These are phyloP conservation scores for Mycena olivaceomarginata DNA, from an alignment of 768 basidiomycete species.

Conservation along the genomic window DNA sequence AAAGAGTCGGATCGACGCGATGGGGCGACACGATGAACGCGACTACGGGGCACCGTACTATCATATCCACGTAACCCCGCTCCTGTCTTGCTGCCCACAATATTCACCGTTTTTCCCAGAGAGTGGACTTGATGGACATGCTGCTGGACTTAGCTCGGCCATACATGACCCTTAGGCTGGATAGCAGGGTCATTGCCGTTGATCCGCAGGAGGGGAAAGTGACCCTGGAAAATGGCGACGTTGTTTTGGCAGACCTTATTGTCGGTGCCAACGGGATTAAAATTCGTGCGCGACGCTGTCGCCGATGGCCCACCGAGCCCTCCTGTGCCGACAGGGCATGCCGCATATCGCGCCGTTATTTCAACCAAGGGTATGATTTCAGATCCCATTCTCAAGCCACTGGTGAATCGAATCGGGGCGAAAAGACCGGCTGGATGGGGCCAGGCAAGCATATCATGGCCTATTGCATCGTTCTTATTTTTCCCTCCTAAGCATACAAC, in stretches of 20 bases:
- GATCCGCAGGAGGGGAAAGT: background rate
- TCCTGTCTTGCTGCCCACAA: background rate
- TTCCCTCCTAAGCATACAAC: background rate
- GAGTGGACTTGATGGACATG: background rate
- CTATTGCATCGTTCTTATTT: background rate
- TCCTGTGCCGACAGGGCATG: background rate
- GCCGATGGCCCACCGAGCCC: background rate
- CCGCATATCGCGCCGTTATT: background rate
- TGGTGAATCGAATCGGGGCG: background rate
- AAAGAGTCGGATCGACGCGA: background rate
- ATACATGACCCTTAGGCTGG: background rate
- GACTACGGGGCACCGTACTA: background rate
- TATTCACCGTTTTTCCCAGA: background rate
- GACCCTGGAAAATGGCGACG: background rate
- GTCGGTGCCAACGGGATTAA: background rate
- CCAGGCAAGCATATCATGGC: background rate
- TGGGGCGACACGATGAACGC: background rate
- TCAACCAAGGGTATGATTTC: background rate
- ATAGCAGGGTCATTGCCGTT: background rate
- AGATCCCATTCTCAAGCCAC: background rate
- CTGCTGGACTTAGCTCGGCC: background rate
- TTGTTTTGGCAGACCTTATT: background rate
- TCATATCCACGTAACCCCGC: too few relatives aligned
- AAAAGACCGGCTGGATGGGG: background rate
- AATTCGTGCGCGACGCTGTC: background rate